phyloP scores from a whole-genome alignment of 306 rosid genomes.

The Vigna radiata region DNA sequence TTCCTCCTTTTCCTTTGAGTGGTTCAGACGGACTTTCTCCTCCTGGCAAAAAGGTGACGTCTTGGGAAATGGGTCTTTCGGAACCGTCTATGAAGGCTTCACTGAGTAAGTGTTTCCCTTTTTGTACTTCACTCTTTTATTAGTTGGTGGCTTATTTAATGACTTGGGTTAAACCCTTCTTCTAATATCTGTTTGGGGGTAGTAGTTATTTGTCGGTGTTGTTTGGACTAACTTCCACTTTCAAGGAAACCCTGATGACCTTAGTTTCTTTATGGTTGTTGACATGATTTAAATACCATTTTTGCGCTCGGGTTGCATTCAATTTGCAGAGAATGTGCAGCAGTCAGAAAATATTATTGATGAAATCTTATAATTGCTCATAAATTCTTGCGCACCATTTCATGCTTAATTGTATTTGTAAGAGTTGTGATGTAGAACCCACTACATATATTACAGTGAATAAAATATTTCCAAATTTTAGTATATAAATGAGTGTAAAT shows the following conservation, averaged over 20 bases:
- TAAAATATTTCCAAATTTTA: too few relatives aligned
- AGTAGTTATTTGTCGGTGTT: neutral
- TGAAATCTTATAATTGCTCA: neutral
- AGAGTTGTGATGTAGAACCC: neutral
- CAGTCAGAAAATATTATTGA: neutral
- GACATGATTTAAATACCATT: neutral
- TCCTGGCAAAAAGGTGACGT: conserved; percentile 72
- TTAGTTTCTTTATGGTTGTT: neutral
- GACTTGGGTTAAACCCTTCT: neutral
- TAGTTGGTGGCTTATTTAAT: neutral
- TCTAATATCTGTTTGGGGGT: neutral
- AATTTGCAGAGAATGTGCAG: conserved; percentile 23
- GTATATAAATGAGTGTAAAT: too few relatives aligned
- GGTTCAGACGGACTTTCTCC: conserved; percentile 50
- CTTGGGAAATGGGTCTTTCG: conserved; percentile 71
- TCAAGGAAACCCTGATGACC: neutral
- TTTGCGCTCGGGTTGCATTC: conserved; percentile 12
- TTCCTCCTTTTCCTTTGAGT: conserved; percentile 39
- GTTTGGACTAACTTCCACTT: conserved; percentile 2
- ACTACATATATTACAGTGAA: too few relatives aligned
- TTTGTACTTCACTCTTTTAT: neutral
- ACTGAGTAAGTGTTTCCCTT: conserved; percentile 51
- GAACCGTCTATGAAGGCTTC: conserved; percentile 70
- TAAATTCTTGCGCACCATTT: too few relatives aligned
- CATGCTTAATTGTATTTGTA: neutral